A percentile compares a stretch with the other conserved stretches of the same genome.
Conservation (phyloP, 768 basidiomycete species). For the Gloeopeniophorella convolvens region DNA sequence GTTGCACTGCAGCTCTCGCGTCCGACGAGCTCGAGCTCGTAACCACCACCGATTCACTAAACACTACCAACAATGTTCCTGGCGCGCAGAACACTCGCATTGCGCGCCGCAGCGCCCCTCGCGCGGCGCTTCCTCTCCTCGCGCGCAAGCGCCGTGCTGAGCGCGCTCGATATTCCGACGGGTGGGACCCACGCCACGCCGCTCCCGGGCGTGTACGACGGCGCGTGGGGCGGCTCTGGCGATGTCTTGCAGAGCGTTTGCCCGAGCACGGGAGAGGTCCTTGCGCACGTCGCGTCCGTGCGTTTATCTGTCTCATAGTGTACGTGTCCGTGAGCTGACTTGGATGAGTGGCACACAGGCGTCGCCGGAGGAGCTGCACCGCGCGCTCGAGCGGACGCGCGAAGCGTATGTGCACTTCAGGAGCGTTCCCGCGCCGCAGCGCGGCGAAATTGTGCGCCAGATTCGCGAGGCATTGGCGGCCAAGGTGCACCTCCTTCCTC, state of each 20-base stretch:
- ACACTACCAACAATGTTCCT: constrained; percentile 13
- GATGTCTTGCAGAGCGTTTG: constrained; percentile 65
- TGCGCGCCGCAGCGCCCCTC: too few relatives aligned
- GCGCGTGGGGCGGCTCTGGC: constrained; percentile 73
- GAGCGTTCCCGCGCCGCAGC: constrained; percentile 74
- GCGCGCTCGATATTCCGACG: constrained; percentile 52
- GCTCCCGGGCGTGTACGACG: constrained; percentile 74
- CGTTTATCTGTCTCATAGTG: constrained; percentile 22
- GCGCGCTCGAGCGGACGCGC: constrained; percentile 58
- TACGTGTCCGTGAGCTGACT: neutral
- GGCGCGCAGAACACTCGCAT: constrained; percentile 9
- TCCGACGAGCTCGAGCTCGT: neutral
- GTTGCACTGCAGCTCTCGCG: neutral
- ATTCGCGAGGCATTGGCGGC: constrained; percentile 73
- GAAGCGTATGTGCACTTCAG: constrained; percentile 71
- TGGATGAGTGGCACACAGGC: constrained; percentile 36
- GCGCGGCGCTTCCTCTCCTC: constrained; percentile 63
- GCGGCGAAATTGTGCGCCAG: constrained; percentile 85
- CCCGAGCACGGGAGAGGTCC: constrained; percentile 80
- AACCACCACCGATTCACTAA: neutral
- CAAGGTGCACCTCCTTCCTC: constrained; percentile 47
- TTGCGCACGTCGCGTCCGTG: constrained; percentile 70
- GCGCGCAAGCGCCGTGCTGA: constrained; percentile 56
- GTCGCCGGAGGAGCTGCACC: constrained; percentile 64
- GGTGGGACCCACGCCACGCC: constrained; percentile 49